Evolutionary conservation across 1,284 basidiomycete species (phyloP), one percentile per base, ranked within the genome.

Genomic region (Exsudoporus floridanus): DNA sequence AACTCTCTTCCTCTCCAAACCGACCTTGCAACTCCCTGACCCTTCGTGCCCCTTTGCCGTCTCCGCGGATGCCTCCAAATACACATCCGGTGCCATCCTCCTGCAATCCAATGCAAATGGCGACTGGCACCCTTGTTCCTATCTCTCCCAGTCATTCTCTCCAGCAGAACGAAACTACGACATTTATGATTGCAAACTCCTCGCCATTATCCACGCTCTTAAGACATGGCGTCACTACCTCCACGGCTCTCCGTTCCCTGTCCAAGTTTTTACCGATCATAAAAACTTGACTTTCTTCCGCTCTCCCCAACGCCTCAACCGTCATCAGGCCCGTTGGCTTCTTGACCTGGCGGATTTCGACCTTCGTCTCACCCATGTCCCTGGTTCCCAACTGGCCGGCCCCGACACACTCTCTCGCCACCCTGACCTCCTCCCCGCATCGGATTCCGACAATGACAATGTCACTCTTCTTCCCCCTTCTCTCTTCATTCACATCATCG

Each of bases 401-500:
- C 38, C 23, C 0, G 14, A 39, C 16, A 14, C 14, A 4, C 23
- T 39, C 3, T 39, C 38, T 0, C 4, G 9, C 2, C 4, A 3
- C 4, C 21, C 21, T n/a, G 4, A 30, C 9, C 7, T 10, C 7
- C 28, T 10, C 12, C 28, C 28, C 9, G 4, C 7, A 7, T 12
- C 23, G 3, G 23, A 8, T 12, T 10, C 28, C 2, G 28, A 30
- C 12, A 30, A 30, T 12, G 2, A 30, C 2, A 8, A 7, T 2
- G 12, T 30, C 1, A 35, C 34, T 4, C 8, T 35, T 0, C n/a
- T 35, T 1, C 34, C 34, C 4, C 5, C 34, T 5, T n/a, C n/a
- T 0, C n/a, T 35, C 16, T 35, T 35, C 2, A 2, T 35, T n/a
- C 0, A 0, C 4, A 0, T 35, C 9, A 18, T 35, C 9, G 1